phyloP scores from a whole-genome alignment of 345 rosid genomes.

The Barbarea vulgaris region DNA sequence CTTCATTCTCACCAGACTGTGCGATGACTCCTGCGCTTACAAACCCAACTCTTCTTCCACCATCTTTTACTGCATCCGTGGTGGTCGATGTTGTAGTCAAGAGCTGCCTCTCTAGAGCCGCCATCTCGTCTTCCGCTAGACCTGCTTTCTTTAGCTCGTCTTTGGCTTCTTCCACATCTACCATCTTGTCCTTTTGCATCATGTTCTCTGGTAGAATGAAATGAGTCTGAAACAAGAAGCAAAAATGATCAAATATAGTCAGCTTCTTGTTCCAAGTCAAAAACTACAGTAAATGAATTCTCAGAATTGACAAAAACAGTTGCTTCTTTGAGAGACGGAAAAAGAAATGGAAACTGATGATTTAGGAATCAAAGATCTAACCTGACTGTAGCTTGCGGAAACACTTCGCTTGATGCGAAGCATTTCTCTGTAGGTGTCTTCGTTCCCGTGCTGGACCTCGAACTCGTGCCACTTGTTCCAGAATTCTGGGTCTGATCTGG shows the following conservation, averaged over 20 bases:
- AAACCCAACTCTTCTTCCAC: slow-evolving; percentile 66
- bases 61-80: slow-evolving; percentile 46
- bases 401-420: slow-evolving; percentile 86
- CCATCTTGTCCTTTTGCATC: slow-evolving; percentile 85
- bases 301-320: background rate
- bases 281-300: background rate
- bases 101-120: slow-evolving; percentile 80
- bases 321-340: background rate
- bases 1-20: slow-evolving; percentile 52
- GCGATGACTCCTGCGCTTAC: slow-evolving; percentile 89
- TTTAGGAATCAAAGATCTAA: slow-evolving; percentile 35
- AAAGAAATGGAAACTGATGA: background rate
- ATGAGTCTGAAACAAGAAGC: slow-evolving; percentile 68
- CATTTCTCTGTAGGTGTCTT: slow-evolving; percentile 97
- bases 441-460: slow-evolving; percentile 95
- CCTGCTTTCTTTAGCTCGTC: slow-evolving; percentile 89
- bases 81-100: slow-evolving; percentile 51
- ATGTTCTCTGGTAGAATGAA: slow-evolving; percentile 85
- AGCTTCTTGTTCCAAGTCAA: background rate
- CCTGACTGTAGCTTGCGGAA: slow-evolving; percentile 95
- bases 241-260: slow-evolving; percentile 1
- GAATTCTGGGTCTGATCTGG: slow-evolving; percentile 81
- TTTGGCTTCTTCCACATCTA: slow-evolving; percentile 81
- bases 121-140: slow-evolving; percentile 89
- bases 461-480: slow-evolving; percentile 96